Evolutionary conservation across 495 filamentous ascomycete species (phyloP), one percentile per base, ranked within the genome.

Genomic region (Recurvomyces mirabilis): DNA sequence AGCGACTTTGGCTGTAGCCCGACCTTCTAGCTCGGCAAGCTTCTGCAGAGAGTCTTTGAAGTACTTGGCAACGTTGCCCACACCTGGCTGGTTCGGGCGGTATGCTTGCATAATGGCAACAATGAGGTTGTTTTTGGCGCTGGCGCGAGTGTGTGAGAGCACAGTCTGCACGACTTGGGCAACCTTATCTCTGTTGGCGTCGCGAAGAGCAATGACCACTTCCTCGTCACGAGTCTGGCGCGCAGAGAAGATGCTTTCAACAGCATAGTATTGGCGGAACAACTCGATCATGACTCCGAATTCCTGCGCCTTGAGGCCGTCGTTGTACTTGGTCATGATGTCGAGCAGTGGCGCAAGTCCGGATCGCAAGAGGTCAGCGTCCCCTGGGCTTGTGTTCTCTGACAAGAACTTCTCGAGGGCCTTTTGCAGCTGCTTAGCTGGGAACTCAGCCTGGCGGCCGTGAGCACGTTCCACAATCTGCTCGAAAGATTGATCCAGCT

Each of bases 121-220:
- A 39, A 96, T 71, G 18, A 98, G 71, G 60, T 93, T 91, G 67
- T 93, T 95, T 78, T 98, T 98, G 18, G 87, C 79, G 29, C 78
- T 81, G 34, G 93, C 82, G 39, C 81, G 78, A 62, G 86, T 94
- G 65, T 98, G 91, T 14, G 93, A 96, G 20, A 96, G 77, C 15
- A 94, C 89, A 20, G 73, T 87, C 52, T 87, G 75, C 31, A 94
- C 77, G 43, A 94, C 84, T 58, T 78, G 79, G 41, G 68, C 51
- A 47, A 89, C 79, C 56, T 94, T 84, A 20, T 95, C 91, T 69
- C 84, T 94, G 71, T 96, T 82, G 69, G 94, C 84, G 48, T 98
- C 91, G 64, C 91, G 78, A 19, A 98, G 83, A 62, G 81, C 85
- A 34, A 98, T 73, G 49, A 98, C 82, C 43, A 93, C 87, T 56